Conservation (phyloP, 768 basidiomycete genomes). For the Amanita brunnescens region DNA sequence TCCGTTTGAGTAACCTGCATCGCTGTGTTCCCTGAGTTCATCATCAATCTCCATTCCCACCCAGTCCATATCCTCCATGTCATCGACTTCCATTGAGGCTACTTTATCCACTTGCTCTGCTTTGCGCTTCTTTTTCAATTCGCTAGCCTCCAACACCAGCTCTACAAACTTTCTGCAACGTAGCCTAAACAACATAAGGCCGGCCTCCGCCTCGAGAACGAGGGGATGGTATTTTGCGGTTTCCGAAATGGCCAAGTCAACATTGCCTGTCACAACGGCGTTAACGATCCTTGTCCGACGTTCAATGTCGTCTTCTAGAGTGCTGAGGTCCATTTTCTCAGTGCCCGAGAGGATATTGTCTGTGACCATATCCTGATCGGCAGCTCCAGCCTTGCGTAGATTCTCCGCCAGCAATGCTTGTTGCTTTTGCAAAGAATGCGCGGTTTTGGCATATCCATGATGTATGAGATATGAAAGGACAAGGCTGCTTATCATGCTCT, state of each 20-base stretch:
- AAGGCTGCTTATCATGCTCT: conserved; percentile 59
- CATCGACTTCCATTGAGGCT: conserved; percentile 21
- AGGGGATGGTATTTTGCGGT: conserved; percentile 48
- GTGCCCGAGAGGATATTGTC: conserved; percentile 18
- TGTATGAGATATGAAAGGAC: conserved; percentile 77
- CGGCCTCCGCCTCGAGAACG: conserved; percentile 59
- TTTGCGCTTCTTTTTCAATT: conserved; percentile 56
- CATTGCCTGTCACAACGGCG: conserved; percentile 58
- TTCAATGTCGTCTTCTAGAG: conserved; percentile 46
- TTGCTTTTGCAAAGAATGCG: conserved; percentile 55
- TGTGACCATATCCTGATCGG: conserved; percentile 43
- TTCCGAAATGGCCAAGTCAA: conserved; percentile 57
- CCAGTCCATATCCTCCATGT: conserved; percentile 33
- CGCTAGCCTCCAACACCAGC: conserved; percentile 62
- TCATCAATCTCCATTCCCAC: conserved; percentile 61
- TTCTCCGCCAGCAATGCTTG: conserved; percentile 8
- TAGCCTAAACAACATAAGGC: conserved; percentile 72
- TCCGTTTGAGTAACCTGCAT: conserved; percentile 17
- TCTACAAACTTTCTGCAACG: conserved; percentile 84
- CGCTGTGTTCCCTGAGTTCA: conserved; percentile 18
- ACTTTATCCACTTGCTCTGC: conserved; percentile 21
- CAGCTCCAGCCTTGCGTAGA: conserved; percentile 1
- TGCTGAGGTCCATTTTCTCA: conserved; percentile 13
- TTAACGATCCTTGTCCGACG: conserved; percentile 64
- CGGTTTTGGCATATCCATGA: conserved; percentile 72